Conservation (phyloP, 345 rosid species). For the Eucalyptus leucophloia region DNA sequence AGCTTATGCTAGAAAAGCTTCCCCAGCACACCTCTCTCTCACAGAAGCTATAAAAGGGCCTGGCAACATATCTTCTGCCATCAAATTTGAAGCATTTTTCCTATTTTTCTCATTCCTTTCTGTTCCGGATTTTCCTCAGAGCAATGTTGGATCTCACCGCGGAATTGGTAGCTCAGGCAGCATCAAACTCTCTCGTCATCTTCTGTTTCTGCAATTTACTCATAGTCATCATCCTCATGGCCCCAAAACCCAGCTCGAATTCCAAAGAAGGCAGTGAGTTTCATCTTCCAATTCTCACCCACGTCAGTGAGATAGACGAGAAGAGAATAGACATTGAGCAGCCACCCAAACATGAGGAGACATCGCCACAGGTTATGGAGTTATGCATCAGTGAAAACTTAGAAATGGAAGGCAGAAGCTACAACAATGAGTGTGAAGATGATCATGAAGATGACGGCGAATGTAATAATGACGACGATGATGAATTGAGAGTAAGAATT, state of each 20-base stretch:
- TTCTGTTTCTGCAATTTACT: conserved; percentile 42
- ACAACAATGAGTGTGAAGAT: not conserved
- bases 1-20: conserved; percentile 8
- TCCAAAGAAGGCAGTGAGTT: not conserved
- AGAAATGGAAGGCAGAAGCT: not conserved
- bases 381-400: not conserved
- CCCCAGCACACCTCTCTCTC: not conserved
- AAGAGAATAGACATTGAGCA: not conserved
- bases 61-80: not conserved
- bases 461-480: conserved; percentile 1
- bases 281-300: not conserved
- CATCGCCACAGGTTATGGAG: not conserved
- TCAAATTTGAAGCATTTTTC: not conserved
- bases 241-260: conserved; percentile 11
- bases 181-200: conserved; percentile 25
- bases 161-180: conserved; percentile 22
- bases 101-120: not conserved
- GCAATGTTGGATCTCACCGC: conserved; percentile 14
- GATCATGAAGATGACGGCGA: not conserved
- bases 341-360: not conserved
- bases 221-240: conserved; percentile 19
- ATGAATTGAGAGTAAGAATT: conserved; percentile 39
- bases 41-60: not conserved
- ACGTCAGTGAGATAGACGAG: not conserved
- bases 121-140: not conserved